These are phyloP conservation scores for Fusarium armeniacum DNA, from an alignment of 2,329 filamentous ascomycete species.

Conservation along the genomic window DNA sequence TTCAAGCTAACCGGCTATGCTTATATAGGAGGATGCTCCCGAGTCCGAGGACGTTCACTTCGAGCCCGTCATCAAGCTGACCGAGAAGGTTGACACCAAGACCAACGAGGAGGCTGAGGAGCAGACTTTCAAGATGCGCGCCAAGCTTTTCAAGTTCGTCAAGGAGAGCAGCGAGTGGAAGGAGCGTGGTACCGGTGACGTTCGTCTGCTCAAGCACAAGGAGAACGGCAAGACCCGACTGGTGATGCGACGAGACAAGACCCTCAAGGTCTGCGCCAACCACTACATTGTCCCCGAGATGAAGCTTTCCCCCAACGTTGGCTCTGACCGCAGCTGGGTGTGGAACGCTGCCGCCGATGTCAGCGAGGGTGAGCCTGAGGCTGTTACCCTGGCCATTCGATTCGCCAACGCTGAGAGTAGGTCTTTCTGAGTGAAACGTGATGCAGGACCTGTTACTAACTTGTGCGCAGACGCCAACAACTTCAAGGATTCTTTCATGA, in stretches of 20 bases:
- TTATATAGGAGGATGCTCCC: constrained; percentile 74
- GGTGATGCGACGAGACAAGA: constrained; percentile 99
- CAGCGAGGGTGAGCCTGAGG: constrained; percentile 97
- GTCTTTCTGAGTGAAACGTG: constrained; percentile 54
- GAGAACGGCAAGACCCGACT: constrained; percentile 97
- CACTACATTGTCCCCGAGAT: constrained; percentile 99
- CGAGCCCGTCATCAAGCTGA: constrained; percentile 95
- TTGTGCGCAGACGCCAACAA: constrained; percentile 83
- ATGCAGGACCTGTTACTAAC: constrained; percentile 18
- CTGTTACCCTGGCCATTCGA: constrained; percentile 94
- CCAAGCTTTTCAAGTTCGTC: constrained; percentile 99
- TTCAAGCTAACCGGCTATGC: constrained; percentile 19
- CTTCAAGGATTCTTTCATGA: constrained; percentile 98
- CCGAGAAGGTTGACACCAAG: constrained; percentile 96
- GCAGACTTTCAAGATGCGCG: constrained; percentile 99
- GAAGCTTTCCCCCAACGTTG: constrained; percentile 98
- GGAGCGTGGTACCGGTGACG: constrained; percentile 97
- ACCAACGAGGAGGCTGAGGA: constrained; percentile 99
- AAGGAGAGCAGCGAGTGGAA: constrained; percentile 96
- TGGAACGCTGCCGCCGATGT: constrained; percentile 99
- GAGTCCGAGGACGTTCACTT: constrained; percentile 97
- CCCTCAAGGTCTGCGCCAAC: constrained; percentile 99
- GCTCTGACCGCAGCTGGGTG: constrained; percentile 98
- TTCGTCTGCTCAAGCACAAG: constrained; percentile 97
- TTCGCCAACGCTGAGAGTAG: constrained; percentile 98